Base-by-base conservation (phyloP, 805 yeast species). In the Metschnikowia sp. region DNA sequence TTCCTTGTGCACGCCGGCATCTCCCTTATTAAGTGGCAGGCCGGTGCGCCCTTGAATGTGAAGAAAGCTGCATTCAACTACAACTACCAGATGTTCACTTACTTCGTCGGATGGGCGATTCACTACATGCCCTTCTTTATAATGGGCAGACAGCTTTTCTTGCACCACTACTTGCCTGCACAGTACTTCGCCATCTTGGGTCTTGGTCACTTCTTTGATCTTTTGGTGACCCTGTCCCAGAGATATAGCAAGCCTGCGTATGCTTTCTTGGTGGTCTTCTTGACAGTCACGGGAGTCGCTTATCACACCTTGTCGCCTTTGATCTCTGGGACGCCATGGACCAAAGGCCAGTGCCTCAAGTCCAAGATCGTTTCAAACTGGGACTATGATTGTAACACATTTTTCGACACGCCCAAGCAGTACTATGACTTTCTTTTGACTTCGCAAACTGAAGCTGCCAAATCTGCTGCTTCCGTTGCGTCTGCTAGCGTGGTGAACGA, bases 131-230 rank as follows among this genome's bases (percentile, higher is more conserved):
- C 96, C 55, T 86, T 88, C 44, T 84, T 79, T 68, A 71, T 91
- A 49, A 91, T 91, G 98, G 90, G 83, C 22, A 83, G 98, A 70
- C 97, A 91, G 70, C 69, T 91, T 68, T 91, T 92, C 73, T 74
- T 91, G 63, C 98, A 91, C 67, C 98, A 91, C 68, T 92, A 92
- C 66, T 70, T 94, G 56, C 97, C 97, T 47, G 88, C 98, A 2
- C 78, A 88, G 44, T 94, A 89, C 71, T 94, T 94, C 68, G 94
- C 89, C 40, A 74, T 88, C 45, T 74, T 88, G 53, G 88, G 85
- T 2, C 70, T 88, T 43, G 87, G 86, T n/a, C 91, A 86, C 52
- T 70, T 77, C 45, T 68, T 83, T 40, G 87, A 84, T 53, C 66
- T 81, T 45, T 53, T 78, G 32, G 76, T 63, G 38, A 53, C 64